Conservation (phyloP, 108 stramenopile species). For the Schizochytrium sp. region DNA sequence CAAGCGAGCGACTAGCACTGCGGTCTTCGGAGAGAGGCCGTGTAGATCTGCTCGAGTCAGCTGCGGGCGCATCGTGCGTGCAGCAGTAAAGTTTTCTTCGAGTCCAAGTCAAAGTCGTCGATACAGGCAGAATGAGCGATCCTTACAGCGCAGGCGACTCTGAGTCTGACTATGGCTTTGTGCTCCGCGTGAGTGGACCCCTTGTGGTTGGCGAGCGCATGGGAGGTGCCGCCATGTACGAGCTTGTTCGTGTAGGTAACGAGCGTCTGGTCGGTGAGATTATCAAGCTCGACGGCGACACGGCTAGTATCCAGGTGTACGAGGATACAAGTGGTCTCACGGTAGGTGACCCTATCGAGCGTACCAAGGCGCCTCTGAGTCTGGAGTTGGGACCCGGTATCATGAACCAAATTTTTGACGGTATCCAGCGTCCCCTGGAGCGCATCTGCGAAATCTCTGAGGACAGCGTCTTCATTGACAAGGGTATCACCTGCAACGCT, state of each 20-base stretch:
- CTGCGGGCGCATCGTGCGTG: too few species aligned
- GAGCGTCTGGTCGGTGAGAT: constrained; percentile 99
- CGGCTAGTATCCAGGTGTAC: constrained; percentile 95
- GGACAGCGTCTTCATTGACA: constrained; percentile 88
- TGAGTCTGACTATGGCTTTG: constrained; percentile 97
- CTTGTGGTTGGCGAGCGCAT: constrained; percentile 98
- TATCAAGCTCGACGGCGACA: constrained; percentile 99
- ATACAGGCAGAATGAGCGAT: not conserved
- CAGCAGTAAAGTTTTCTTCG: too few species aligned
- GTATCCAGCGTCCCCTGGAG: constrained; percentile 98
- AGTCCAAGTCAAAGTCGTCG: not conserved
- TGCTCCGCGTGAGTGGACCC: constrained; percentile 85
- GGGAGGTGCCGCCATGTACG: constrained; percentile 96
- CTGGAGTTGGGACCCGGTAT: constrained; percentile 99
- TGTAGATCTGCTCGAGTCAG: too few species aligned
- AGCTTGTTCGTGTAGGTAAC: constrained; percentile 98
- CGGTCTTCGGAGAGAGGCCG: too few species aligned
- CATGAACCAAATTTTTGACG: constrained; percentile 99
- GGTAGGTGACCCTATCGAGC: constrained; percentile 93
- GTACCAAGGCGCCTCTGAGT: constrained; percentile 94
- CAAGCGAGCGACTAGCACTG: too few species aligned
- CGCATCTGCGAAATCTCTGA: constrained; percentile 80
- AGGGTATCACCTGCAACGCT: constrained; percentile 94
- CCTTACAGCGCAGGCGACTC: constrained; percentile 70
- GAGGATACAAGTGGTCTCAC: constrained; percentile 97